Percentiles rank a stretch among this genome's conserved stretches.
Conservation (phyloP, 1,139 yeast genomes). For the Lizanozyma gosingica region DNA sequence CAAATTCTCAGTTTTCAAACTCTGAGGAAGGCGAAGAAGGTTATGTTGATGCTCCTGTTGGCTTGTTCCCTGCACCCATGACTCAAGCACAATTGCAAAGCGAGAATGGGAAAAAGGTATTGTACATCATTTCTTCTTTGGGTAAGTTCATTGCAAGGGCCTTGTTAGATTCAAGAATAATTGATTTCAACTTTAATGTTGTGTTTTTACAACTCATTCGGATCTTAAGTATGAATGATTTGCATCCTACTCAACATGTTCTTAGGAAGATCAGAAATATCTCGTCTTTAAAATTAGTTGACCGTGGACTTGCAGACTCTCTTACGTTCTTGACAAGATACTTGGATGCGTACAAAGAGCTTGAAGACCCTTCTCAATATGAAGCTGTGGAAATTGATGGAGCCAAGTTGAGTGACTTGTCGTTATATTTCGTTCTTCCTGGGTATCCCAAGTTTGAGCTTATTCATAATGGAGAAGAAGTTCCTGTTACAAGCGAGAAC, state of each 20-base stretch:
- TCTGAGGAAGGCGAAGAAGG: constrained; percentile 18
- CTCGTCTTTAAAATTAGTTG: constrained; percentile 31
- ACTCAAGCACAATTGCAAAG: constrained; percentile 17
- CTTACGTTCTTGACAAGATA: constrained; percentile 43
- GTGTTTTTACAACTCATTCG: constrained; percentile 51
- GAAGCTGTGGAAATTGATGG: constrained; percentile 28
- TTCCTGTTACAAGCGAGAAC: constrained; percentile 43
- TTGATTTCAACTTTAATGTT: constrained; percentile 73
- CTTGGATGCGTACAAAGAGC: constrained; percentile 13
- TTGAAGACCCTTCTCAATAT: constrained; percentile 11
- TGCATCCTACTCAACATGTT: background rate
- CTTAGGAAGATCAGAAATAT: background rate
- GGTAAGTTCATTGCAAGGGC: constrained; percentile 88
- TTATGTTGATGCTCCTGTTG: constrained; percentile 37
- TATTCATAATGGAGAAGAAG: constrained; percentile 44
- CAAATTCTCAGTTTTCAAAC: background rate
- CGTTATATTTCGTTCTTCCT: constrained; percentile 65
- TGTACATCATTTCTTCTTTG: constrained; percentile 53
- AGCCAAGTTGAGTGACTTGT: constrained; percentile 41
- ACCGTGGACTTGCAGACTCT: constrained; percentile 54
- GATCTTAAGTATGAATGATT: constrained; percentile 14
- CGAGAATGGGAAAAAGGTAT: constrained; percentile 33
- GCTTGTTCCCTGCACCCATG: constrained; percentile 72
- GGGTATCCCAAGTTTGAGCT: constrained; percentile 63
- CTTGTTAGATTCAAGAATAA: constrained; percentile 72